Evolutionary conservation across 148 eudicot genomes (phyloP), one percentile per base, ranked within the genome.

Genomic region (Chenopodium quinoa): DNA sequence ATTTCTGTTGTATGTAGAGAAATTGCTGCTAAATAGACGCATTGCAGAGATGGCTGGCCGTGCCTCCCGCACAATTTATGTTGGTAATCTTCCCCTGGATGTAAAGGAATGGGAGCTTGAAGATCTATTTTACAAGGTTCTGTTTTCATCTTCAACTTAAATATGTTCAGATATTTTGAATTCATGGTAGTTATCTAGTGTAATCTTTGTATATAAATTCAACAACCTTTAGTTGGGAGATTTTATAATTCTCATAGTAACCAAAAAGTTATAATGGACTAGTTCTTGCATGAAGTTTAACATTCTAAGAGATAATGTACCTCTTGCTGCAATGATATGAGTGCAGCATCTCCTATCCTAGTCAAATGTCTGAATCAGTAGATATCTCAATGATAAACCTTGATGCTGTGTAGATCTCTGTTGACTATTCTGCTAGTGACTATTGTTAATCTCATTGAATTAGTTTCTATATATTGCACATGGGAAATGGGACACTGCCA

Each of bases 51-150:
- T 85, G 87, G 82, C 82, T 79, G 75, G 84, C n/a, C 84, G 81
- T 77, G 74, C 76, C 79, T 78, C 84, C 69, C 75, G 87, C 58
- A 85, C 87, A 5, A 50, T 85, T 74, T 85, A 85, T 82, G 87
- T 85, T 48, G 87, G 87, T 23, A 85, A 85, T 78, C 82, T 85
- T 19, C 87, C 87, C 11, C 32, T 81, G 76, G 87, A 85, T 70
- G 82, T 81, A 19, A 81, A 81, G 78, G 87, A 85, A 23, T 66
- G 65, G 82, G 87, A 85, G 80, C 58, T 85, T 22, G 87, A 85
- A 73, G 87, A 85, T 69, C 73, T 85, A 14, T 85, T 85, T 73
- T 78, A 78, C 84, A 85, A 85, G 87, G 87, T 85, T 37, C 7
- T 44, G 23, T 27, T 47, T 64, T 77, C 76, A 14, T 71, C 54